Percentiles rank a stretch among this genome's conserved stretches.
These are phyloP conservation scores for Aspergillus floridensis DNA, from an alignment of 2,329 filamentous ascomycete genomes.

Conservation along the genomic window DNA sequence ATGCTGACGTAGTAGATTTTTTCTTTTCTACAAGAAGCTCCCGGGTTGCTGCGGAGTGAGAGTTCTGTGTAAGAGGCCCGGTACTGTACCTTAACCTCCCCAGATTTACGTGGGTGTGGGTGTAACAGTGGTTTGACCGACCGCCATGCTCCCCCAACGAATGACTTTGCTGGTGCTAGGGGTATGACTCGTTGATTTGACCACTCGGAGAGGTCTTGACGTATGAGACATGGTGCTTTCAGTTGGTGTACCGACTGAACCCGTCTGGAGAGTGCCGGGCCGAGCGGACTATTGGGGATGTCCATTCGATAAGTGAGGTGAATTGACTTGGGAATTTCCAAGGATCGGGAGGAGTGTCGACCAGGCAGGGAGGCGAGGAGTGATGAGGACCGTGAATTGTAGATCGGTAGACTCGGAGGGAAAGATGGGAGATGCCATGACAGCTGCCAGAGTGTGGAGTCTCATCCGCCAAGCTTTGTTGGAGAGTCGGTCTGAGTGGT, in stretches of 20 bases:
- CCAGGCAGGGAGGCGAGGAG: not conserved
- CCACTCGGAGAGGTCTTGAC: constrained; percentile 20
- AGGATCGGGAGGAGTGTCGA: not conserved
- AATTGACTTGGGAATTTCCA: not conserved
- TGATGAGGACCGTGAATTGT: no score
- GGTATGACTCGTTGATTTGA: constrained; percentile 13
- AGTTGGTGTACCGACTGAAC: not conserved
- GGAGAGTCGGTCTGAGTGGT: not conserved
- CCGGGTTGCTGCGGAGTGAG: constrained; percentile 10
- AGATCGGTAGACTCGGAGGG: no score
- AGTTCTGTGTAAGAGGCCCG: not conserved
- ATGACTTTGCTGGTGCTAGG: not conserved
- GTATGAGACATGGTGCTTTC: constrained; percentile 20
- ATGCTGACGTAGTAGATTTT: constrained; percentile 34
- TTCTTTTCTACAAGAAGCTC: constrained; percentile 15
- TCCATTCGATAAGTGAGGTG: not conserved
- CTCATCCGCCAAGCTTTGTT: not conserved
- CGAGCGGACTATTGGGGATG: not conserved
- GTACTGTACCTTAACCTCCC: not conserved
- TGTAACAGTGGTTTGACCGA: not conserved
- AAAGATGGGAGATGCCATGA: not conserved
- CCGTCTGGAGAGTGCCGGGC: constrained; percentile 8
- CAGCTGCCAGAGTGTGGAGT: not conserved
- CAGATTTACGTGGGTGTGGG: not conserved
- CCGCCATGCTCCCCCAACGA: not conserved